Evolutionary conservation across 305 asterid genomes (phyloP).

Genomic region (Plantago coronopus): DNA sequence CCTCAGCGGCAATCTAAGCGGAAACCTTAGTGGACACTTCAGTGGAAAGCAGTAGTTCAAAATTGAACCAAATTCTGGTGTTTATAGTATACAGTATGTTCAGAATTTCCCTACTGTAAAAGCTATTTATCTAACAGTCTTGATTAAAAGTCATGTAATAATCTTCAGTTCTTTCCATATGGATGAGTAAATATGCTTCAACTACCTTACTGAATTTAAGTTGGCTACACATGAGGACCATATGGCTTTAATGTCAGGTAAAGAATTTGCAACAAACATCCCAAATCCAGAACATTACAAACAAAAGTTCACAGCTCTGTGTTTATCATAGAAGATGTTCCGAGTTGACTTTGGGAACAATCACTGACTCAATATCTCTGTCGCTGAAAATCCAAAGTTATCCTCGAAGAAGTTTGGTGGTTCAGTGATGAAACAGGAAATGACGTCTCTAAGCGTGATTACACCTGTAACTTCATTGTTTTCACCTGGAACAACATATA

Average conservation of each 20-base stretch:
- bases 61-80: slow-evolving; percentile 5
- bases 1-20: slow-evolving; percentile 66
- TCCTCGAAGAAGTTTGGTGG: slow-evolving; percentile 52
- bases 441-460: slow-evolving; percentile 60
- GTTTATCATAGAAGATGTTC: neutral
- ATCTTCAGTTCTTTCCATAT: neutral
- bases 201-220: too few relatives aligned
- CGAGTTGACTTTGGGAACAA: slow-evolving; percentile 3
- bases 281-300: too few relatives aligned
- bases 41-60: slow-evolving; percentile 23
- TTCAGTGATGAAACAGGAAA: slow-evolving; percentile 53
- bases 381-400: slow-evolving; percentile 52
- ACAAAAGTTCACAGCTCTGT: too few relatives aligned
- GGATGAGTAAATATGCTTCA: too few relatives aligned
- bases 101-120: slow-evolving; percentile 1
- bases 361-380: slow-evolving; percentile 39
- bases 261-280: too few relatives aligned
- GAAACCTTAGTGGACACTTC: slow-evolving; percentile 36
- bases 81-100: slow-evolving; percentile 11
- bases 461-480: slow-evolving; percentile 41
- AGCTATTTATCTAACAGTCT: slow-evolving; percentile 27
- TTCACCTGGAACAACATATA: slow-evolving; percentile 39
- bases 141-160: slow-evolving; percentile 18
- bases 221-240: too few relatives aligned
- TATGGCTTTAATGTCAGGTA: too few relatives aligned